Conservation (phyloP, 192 early-diverging fungal species). For the Dissophora globulifera region DNA sequence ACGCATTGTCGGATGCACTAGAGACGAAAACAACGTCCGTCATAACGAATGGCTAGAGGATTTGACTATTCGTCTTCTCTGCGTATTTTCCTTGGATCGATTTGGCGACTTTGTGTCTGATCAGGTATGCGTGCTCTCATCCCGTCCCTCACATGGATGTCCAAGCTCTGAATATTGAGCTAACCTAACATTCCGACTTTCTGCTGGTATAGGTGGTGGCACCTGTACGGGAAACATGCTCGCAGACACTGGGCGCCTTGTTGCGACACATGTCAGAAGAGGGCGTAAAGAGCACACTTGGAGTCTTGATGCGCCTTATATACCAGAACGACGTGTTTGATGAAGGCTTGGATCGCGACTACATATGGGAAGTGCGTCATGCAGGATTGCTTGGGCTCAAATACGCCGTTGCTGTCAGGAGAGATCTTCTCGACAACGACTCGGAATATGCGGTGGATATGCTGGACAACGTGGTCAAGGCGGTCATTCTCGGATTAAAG, state of each 20-base stretch:
- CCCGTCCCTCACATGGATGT: not conserved
- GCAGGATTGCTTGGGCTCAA: constrained; percentile 93
- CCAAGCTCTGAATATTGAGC: not conserved
- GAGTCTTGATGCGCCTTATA: constrained; percentile 74
- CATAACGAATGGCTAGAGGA: constrained; percentile 91
- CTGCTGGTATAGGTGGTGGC: constrained; percentile 73
- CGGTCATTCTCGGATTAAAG: constrained; percentile 85
- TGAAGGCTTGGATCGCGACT: constrained; percentile 46
- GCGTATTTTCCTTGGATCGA: constrained; percentile 93
- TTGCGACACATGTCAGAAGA: constrained; percentile 68
- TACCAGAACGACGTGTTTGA: constrained; percentile 64
- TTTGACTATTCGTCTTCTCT: constrained; percentile 86
- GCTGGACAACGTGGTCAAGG: constrained; percentile 77
- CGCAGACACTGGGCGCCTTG: constrained; percentile 81
- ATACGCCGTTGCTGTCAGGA: constrained; percentile 92
- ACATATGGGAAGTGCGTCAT: constrained; percentile 93
- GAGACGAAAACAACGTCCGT: constrained; percentile 66
- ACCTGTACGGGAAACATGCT: constrained; percentile 96
- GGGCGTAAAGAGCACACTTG: constrained; percentile 71
- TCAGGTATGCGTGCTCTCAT: constrained; percentile 56
- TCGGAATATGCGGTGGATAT: constrained; percentile 56
- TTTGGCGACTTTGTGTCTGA: constrained; percentile 98
- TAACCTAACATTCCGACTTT: not conserved
- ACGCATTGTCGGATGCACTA: constrained; percentile 64
- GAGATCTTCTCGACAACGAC: constrained; percentile 77